Percentiles rank a stretch among this genome's conserved stretches.
Conservation (phyloP, 768 basidiomycete genomes). For the Tulasnella sp. region DNA sequence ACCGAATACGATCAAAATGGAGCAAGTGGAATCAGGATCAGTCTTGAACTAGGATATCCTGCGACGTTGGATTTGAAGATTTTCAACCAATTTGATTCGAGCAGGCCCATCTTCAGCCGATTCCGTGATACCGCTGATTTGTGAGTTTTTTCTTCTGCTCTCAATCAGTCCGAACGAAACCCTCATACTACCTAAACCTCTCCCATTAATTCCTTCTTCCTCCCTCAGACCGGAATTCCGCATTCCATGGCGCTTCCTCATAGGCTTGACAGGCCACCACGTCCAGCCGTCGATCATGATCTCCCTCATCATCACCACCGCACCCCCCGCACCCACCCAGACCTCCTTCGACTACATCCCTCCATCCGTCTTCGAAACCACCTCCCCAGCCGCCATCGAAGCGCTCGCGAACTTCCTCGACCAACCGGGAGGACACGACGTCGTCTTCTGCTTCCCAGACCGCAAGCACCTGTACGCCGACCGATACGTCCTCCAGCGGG, state of each 20-base stretch:
- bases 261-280: not conserved
- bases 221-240: not conserved
- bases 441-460: conserved; percentile 25
- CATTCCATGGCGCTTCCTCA: conserved; percentile 5
- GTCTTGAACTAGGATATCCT: not conserved
- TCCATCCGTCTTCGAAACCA: conserved; percentile 21
- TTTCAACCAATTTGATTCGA: not conserved
- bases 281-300: not conserved
- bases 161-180: not conserved
- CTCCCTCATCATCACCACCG: not conserved
- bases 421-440: conserved; percentile 24
- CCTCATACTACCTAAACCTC: not conserved
- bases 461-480: conserved; percentile 22
- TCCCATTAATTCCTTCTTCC: not conserved
- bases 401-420: conserved; percentile 20
- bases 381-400: conserved; percentile 22
- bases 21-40: not conserved
- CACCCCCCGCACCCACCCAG: conserved; percentile 11
- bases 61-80: not conserved
- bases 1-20: not conserved
- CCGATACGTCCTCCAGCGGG: conserved; percentile 20
- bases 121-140: not conserved
- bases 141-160: not conserved
- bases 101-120: not conserved
- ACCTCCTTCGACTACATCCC: not conserved